Base-by-base conservation (phyloP, 306 rosid genomes). In the Rubus parviflorus region DNA sequence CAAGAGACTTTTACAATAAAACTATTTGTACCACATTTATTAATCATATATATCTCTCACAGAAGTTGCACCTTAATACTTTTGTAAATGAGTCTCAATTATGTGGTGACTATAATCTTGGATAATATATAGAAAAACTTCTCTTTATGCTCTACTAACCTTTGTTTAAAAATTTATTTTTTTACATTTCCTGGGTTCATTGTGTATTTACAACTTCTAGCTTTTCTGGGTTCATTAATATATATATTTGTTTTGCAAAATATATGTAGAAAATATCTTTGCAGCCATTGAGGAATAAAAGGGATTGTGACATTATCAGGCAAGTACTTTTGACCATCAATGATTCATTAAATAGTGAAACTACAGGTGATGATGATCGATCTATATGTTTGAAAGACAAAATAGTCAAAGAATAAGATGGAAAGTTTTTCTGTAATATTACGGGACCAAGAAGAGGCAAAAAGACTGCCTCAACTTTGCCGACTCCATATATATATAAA, bases 1-100 rank as follows among this genome's bases (percentile, higher is more conserved):
- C 66, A 82, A 85, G 68, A 86, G 45, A 81, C 81, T 88, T 72
- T 87, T 65, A 68, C 1, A 4, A 46, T 22, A 17, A 61, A 30
- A 74, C 13, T 12, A 25, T 2, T 5, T 16, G 45, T 25, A 22
- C 37, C 30, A 43, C 43, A 3, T 12, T 19, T 40, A 40, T 0
- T 8, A 3, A 54, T 73, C 10, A 20, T 8, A 4, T 16, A 30
- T 12, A 8, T 73, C 6, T n/a, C 7, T 52, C 20, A 20, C 6
- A 20, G 0, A 54, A 53, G 2, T 72, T 8, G 12, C 2, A 2
- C 58, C 3, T 56, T 11, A 19, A 5, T 6, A 0, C 6, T 5
- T 47, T 16, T 72, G 15, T 9, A 10, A 30, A 51, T 37, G 0
- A 0, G 12, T 71, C 16, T 30, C 0, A 3, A 5, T 19, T 8